Conservation (phyloP, 148 eudicot genomes). For the Cornus kousa region DNA sequence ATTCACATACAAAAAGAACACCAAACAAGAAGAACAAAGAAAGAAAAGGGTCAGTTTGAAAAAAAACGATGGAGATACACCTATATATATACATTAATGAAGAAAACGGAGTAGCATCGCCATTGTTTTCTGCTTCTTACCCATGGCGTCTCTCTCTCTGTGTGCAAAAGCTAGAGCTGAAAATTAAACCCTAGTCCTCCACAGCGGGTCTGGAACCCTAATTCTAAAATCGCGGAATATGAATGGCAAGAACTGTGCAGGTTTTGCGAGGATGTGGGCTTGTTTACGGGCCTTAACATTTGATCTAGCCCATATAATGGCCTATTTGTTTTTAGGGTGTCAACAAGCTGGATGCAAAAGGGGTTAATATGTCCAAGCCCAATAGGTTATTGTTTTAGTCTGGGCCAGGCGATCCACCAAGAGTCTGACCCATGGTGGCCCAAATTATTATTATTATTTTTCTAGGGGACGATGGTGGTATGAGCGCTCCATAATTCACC, state of each 20-base stretch:
- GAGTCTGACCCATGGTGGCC: too few species aligned
- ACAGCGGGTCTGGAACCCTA: conserved; percentile 16
- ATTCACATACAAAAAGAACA: neutral
- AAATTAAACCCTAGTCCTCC: neutral
- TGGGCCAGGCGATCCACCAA: too few species aligned
- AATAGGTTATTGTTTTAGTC: too few species aligned
- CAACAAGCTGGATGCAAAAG: too few species aligned
- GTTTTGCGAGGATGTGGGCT: neutral
- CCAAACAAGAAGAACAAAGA: neutral
- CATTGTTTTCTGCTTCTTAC: neutral
- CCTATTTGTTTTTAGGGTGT: neutral
- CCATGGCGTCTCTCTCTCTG: conserved; percentile 8
- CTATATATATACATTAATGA: neutral
- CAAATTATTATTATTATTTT: too few species aligned
- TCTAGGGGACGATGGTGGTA: too few species aligned
- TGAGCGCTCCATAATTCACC: too few species aligned
- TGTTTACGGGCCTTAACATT: neutral
- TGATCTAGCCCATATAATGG: neutral
- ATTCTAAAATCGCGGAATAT: neutral
- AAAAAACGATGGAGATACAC: neutral
- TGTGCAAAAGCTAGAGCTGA: neutral
- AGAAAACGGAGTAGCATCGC: neutral
- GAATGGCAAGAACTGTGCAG: neutral
- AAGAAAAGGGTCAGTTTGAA: conserved; percentile 1
- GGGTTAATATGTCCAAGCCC: too few species aligned